Conservation (phyloP, 148 eudicot genomes). For the Silene conica region DNA sequence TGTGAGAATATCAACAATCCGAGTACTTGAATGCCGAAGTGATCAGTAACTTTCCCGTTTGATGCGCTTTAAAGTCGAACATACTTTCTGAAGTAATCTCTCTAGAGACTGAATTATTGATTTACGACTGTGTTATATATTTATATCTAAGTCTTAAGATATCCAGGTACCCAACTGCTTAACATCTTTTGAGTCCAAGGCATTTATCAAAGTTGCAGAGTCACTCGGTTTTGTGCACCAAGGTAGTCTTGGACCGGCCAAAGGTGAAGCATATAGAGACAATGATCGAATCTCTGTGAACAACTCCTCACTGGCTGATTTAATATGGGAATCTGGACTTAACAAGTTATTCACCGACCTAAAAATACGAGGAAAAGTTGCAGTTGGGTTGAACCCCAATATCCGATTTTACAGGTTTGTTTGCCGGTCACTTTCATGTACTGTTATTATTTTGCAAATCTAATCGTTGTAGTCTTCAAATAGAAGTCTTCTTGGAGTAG, state of each 20-base stretch:
- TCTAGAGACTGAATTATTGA: not conserved
- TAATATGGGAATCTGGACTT: slow-evolving; percentile 79
- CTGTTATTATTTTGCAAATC: not conserved
- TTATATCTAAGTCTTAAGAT: slow-evolving; percentile 23
- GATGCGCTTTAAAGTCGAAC: no score
- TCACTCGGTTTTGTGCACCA: slow-evolving; percentile 81
- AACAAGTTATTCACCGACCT: slow-evolving; percentile 49
- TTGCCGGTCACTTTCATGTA: not conserved
- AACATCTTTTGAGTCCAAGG: slow-evolving; percentile 68
- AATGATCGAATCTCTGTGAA: slow-evolving; percentile 79
- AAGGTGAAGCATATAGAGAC: slow-evolving; percentile 92
- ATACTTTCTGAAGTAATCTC: not conserved
- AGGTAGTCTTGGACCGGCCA: slow-evolving; percentile 93
- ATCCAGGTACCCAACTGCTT: slow-evolving; percentile 69
- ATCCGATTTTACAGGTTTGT: slow-evolving; percentile 85
- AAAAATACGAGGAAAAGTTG: slow-evolving; percentile 71
- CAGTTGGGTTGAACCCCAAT: slow-evolving; percentile 89
- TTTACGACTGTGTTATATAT: not conserved
- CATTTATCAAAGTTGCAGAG: slow-evolving; percentile 69
- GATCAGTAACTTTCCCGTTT: no score
- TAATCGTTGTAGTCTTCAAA: no score
- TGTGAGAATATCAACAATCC: no score
- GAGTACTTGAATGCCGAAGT: no score
- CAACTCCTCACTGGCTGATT: slow-evolving; percentile 67
- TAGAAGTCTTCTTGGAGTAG: no score